Conservation (phyloP, 75 land plant species). For the Picea sitchensis region DNA sequence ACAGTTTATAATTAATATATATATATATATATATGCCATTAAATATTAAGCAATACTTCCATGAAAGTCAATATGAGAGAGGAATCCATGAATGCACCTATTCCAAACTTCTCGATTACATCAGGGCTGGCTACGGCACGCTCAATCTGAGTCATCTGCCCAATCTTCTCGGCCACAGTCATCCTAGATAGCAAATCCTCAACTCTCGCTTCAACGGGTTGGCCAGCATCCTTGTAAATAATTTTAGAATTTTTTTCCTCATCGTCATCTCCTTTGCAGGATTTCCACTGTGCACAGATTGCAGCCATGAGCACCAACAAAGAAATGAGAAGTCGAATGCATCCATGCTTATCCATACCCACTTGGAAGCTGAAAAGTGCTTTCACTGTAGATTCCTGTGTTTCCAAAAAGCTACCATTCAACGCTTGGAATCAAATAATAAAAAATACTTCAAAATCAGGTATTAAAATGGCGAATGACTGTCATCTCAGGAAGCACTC, state of each 20-base stretch:
- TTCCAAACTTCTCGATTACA: constrained; percentile 37
- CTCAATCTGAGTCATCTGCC: constrained; percentile 79
- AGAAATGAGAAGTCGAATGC: background rate
- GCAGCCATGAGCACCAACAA: constrained; percentile 6
- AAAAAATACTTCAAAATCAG: too few relatives aligned
- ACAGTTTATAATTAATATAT: too few relatives aligned
- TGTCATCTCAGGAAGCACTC: too few relatives aligned
- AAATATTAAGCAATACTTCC: too few relatives aligned
- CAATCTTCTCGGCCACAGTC: constrained; percentile 66
- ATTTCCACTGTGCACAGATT: background rate
- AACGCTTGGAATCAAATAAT: too few relatives aligned
- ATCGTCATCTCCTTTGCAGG: background rate
- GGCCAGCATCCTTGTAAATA: constrained; percentile 60
- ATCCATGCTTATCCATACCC: too few relatives aligned
- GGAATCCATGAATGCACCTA: constrained; percentile 23
- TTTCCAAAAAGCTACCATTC: too few relatives aligned
- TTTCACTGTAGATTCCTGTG: too few relatives aligned
- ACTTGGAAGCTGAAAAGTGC: too few relatives aligned
- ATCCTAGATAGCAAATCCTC: constrained; percentile 50
- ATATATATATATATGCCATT: too few relatives aligned
- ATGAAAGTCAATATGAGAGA: background rate
- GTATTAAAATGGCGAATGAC: too few relatives aligned
- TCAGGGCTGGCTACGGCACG: constrained; percentile 27
- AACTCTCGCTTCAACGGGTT: constrained; percentile 46
- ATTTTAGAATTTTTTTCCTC: background rate